Percentiles rank a stretch among this genome's conserved stretches.
Evolutionary conservation across 2,329 filamentous ascomycete species (phyloP).

Genomic region (Ascochyta rabiei): DNA sequence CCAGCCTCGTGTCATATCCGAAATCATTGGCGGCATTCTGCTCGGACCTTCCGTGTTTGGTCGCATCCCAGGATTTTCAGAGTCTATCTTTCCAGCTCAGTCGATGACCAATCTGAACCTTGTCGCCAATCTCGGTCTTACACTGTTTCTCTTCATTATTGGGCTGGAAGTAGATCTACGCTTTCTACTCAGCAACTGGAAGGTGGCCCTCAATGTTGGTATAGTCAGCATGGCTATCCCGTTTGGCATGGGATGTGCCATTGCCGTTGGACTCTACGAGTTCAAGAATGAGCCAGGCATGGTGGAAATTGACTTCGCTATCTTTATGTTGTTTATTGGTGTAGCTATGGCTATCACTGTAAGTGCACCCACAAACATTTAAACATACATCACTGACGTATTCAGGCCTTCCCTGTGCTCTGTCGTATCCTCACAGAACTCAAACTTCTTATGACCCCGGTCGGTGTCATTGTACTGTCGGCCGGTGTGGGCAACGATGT

Average conservation of each 20-base stretch:
- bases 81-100: slow-evolving; percentile 74
- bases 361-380: slow-evolving; percentile 24
- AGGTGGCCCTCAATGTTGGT: slow-evolving; percentile 76
- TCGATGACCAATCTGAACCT: slow-evolving; percentile 78
- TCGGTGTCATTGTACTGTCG: slow-evolving; percentile 86
- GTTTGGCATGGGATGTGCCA: slow-evolving; percentile 79
- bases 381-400: slow-evolving; percentile 10
- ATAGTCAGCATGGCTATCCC: slow-evolving; percentile 80
- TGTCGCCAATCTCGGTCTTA: slow-evolving; percentile 81
- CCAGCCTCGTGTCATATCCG: slow-evolving; percentile 82
- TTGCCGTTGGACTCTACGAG: slow-evolving; percentile 81
- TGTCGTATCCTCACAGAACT: slow-evolving; percentile 93
- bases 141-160: slow-evolving; percentile 86
- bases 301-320: slow-evolving; percentile 65
- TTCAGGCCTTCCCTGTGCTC: slow-evolving; percentile 78
- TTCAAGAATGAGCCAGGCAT: slow-evolving; percentile 66
- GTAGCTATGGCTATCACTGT: slow-evolving; percentile 92
- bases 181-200: slow-evolving; percentile 80
- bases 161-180: slow-evolving; percentile 85
- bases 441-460: slow-evolving; percentile 80
- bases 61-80: slow-evolving; percentile 77
- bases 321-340: slow-evolving; percentile 81
- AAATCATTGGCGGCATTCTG: slow-evolving; percentile 83
- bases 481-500: slow-evolving; percentile 94
- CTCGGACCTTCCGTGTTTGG: slow-evolving; percentile 89